A percentile compares a stretch with the other conserved stretches of the same genome.
These are phyloP conservation scores for Colletotrichum noveboracense DNA, from an alignment of 2,329 filamentous ascomycete genomes.

Conservation along the genomic window DNA sequence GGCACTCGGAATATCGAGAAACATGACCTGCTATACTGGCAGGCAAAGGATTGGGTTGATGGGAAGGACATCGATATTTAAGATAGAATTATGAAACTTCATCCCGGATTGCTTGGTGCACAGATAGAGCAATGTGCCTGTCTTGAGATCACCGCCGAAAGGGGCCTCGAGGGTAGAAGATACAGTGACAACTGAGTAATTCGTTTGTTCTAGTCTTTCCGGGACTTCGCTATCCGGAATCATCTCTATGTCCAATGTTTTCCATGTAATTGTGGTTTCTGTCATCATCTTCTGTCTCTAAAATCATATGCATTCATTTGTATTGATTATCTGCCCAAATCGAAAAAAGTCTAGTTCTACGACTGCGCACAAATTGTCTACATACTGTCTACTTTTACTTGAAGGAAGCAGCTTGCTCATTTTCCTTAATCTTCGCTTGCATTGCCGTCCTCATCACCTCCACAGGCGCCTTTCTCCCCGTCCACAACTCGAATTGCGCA, in stretches of 20 bases:
- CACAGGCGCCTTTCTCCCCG: neutral
- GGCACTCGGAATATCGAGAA: neutral
- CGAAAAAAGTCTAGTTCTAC: neutral
- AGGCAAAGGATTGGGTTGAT: neutral
- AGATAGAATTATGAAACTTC: neutral
- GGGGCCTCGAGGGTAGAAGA: neutral
- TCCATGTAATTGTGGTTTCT: no score
- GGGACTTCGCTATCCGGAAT: neutral
- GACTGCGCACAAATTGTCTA: neutral
- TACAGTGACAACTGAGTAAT: neutral
- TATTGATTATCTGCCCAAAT: neutral
- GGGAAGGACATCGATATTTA: neutral
- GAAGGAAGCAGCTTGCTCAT: neutral
- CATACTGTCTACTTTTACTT: neutral
- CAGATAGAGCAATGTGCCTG: neutral
- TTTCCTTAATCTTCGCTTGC: neutral
- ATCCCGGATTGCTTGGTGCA: neutral
- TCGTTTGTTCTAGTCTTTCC: neutral
- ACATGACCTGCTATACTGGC: neutral
- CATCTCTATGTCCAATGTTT: no score
- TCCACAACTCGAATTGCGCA: neutral
- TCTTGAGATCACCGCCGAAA: neutral
- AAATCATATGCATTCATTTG: no score
- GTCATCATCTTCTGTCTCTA: no score
- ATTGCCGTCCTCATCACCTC: neutral